Conservation (phyloP, 2,329 filamentous ascomycete genomes). For the Calonectria multiphialidica region DNA sequence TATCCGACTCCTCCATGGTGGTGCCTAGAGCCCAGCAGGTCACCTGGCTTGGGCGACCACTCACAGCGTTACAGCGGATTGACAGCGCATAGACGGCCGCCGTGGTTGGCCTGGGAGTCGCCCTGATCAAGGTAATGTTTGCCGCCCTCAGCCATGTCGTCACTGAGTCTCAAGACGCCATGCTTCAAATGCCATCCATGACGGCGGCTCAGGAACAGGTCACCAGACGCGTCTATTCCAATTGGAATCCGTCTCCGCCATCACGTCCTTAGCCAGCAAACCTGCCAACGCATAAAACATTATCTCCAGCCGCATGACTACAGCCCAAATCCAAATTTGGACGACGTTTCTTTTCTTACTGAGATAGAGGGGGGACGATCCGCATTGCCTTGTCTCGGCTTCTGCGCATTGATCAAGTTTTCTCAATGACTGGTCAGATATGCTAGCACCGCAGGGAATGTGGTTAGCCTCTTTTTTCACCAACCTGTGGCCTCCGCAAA, state of each 20-base stretch:
- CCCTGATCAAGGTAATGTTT: conserved; percentile 15
- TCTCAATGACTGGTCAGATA: conserved; percentile 38
- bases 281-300: conserved; percentile 45
- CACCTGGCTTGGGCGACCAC: conserved; percentile 22
- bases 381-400: conserved; percentile 31
- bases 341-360: conserved; percentile 31
- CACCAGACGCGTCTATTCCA: conserved; percentile 40
- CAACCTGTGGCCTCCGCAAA: not conserved
- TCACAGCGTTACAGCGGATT: conserved; percentile 27
- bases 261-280: conserved; percentile 23
- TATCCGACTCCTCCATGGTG: conserved; percentile 7
- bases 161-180: conserved; percentile 34
- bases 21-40: conserved; percentile 23
- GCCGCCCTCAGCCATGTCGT: conserved; percentile 40
- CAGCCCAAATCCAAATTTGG: conserved; percentile 30
- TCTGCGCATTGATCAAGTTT: conserved; percentile 30
- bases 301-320: conserved; percentile 40
- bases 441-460: conserved; percentile 23
- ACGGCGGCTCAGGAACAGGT: conserved; percentile 37
- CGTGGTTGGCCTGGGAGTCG: conserved; percentile 16
- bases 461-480: conserved; percentile 1
- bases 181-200: conserved; percentile 34
- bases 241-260: conserved; percentile 31
- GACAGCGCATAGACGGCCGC: conserved; percentile 23
- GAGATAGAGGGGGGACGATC: conserved; percentile 24